Evolutionary conservation across 495 filamentous ascomycete species (phyloP), one percentile per base, ranked within the genome.

Genomic region (Daldinia childiae): DNA sequence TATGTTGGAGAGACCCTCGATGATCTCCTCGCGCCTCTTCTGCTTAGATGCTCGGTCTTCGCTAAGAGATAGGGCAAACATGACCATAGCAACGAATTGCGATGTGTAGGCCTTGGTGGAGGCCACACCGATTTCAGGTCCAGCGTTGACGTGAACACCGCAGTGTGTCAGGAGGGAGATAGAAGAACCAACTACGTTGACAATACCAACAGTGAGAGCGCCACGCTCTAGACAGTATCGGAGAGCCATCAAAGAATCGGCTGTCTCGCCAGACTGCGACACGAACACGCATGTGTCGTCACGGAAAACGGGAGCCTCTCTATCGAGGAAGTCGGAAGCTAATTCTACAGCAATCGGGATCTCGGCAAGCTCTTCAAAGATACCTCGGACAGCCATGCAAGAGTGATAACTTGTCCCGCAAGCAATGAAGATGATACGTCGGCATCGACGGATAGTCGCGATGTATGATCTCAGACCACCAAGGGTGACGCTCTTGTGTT

Each of bases 51-150:
- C 92, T 65, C 96, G 92, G 79, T 99, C 95, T 82, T 99, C 95
- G 65, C 92, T 93, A 57, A 99, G 88, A 52, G 93, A 97, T 60
- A 99, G 84, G 6, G 96, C 95, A 79, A 99, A 98, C 95, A 99
- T 99, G 80, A 98, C 91, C 91, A 99, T 97, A 72, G 96, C 97
- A 72, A 99, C 91, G 79, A 98, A 98, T 79, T 99, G 95, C 26
- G 95, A 98, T 2, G 95, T 99, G 82, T 99, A 99, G 11, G 95
- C 95, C 85, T 99, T 99, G 77, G 95, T 99, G 45, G 94, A 98
- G 38, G 95, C 95, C 58, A 99, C 95, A 89, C 95, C 95, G 69
- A 99, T 99, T 82, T 99, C 95, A 57, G 95, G 95, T 17, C 95
- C 95, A 65, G 95, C 95, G 81, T 99, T 99, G 82, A 99, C 97